Evolutionary conservation across 78 protist genomes (phyloP).

Genomic region (Isochrysis galbana): DNA sequence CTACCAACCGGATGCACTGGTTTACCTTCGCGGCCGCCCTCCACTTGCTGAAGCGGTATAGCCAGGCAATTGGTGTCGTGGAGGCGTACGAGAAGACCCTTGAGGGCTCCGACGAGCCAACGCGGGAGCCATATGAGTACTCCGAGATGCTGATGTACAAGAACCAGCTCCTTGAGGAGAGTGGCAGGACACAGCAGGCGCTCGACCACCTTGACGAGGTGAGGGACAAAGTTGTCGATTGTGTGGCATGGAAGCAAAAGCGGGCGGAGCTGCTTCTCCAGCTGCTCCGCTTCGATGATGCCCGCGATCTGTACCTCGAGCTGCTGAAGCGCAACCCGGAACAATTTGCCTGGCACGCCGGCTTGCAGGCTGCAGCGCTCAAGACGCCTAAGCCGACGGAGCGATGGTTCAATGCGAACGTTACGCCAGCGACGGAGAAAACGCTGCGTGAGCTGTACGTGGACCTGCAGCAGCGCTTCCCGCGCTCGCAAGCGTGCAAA

Average conservation of each 20-base stretch:
- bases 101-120: too few species aligned
- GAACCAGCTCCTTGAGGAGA: not conserved
- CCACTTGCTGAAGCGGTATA: constrained; percentile 63
- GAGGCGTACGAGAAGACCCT: constrained; percentile 60
- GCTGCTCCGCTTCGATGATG: not conserved
- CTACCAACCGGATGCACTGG: constrained; percentile 73
- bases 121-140: too few species aligned
- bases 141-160: too few species aligned
- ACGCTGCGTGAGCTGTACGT: constrained; percentile 5
- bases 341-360: constrained; percentile 43
- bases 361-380: constrained; percentile 26
- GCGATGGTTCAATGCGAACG: not conserved
- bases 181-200: not conserved
- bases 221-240: not conserved
- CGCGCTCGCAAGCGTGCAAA: constrained; percentile 12
- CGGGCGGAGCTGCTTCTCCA: constrained; percentile 8
- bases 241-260: not conserved
- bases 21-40: constrained; percentile 72
- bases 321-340: constrained; percentile 66
- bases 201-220: not conserved
- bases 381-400: not conserved
- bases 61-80: constrained; percentile 53
- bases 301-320: not conserved
- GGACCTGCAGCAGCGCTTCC: constrained; percentile 28
- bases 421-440: not conserved